Percentiles rank a stretch among this genome's conserved stretches.
These are phyloP conservation scores for Eustoma russellianum DNA, from an alignment of 257 asterid species.

Conservation along the genomic window DNA sequence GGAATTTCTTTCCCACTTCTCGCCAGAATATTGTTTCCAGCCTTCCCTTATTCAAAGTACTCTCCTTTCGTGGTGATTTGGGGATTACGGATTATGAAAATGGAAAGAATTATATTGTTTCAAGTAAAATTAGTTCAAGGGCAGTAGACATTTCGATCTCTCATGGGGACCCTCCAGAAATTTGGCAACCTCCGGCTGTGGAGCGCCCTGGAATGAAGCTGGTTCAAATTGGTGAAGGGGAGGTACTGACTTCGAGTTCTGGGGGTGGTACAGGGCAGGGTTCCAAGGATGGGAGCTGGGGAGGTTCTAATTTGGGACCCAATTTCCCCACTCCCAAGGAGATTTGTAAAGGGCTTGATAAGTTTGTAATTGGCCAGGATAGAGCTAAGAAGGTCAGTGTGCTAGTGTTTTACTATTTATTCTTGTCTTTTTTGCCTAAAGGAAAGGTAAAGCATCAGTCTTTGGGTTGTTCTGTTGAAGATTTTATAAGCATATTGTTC, in stretches of 20 bases:
- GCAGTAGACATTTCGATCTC: slow-evolving; percentile 36
- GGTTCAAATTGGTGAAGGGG: slow-evolving; percentile 45
- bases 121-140: slow-evolving; percentile 17
- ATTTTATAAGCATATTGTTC: neutral
- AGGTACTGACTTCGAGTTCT: slow-evolving; percentile 34
- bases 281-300: slow-evolving; percentile 68
- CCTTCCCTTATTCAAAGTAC: slow-evolving; percentile 45
- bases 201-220: slow-evolving; percentile 58
- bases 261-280: slow-evolving; percentile 57
- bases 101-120: slow-evolving; percentile 17
- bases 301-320: slow-evolving; percentile 77
- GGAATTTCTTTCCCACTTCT: slow-evolving; percentile 28
- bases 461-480: neutral
- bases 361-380: slow-evolving; percentile 94
- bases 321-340: slow-evolving; percentile 91
- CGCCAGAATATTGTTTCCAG: slow-evolving; percentile 19
- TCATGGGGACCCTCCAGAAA: slow-evolving; percentile 95
- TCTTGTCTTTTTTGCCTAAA: neutral
- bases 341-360: slow-evolving; percentile 90
- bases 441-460: neutral
- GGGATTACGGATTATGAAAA: slow-evolving; percentile 9
- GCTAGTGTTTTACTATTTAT: slow-evolving; percentile 2
- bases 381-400: slow-evolving; percentile 81
- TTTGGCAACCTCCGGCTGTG: slow-evolving; percentile 90
- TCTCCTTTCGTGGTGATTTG: slow-evolving; percentile 39